Evolutionary conservation across 2,329 filamentous ascomycete genomes (phyloP).

Genomic region (Fonsecaea monophora): DNA sequence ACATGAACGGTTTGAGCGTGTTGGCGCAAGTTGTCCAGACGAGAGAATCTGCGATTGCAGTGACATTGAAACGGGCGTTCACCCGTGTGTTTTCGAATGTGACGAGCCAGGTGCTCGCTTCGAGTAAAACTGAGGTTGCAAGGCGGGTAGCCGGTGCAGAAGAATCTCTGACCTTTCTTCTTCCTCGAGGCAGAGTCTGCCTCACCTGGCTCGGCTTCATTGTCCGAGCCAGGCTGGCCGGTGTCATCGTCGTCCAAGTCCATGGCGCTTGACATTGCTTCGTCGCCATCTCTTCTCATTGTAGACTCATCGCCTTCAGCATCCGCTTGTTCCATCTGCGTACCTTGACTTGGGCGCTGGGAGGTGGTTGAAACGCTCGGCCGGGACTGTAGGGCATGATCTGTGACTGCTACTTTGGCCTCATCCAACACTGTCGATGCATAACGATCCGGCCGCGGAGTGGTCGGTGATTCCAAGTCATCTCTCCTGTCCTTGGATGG

Average conservation of each 20-base stretch:
- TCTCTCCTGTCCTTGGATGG: slow-evolving; percentile 30
- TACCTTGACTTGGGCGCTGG: slow-evolving; percentile 23
- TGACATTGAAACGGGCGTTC: slow-evolving; percentile 97
- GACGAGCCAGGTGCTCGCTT: slow-evolving; percentile 91
- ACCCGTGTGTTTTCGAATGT: slow-evolving; percentile 97
- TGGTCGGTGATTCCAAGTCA: slow-evolving; percentile 38
- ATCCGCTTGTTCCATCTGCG: background rate
- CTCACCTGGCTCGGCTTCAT: slow-evolving; percentile 68
- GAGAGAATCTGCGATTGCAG: slow-evolving; percentile 89
- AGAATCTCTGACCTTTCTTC: slow-evolving; percentile 96
- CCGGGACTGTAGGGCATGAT: slow-evolving; percentile 11
- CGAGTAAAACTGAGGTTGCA: slow-evolving; percentile 94
- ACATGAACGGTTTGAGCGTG: slow-evolving; percentile 98
- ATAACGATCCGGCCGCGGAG: slow-evolving; percentile 33
- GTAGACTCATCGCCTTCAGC: slow-evolving; percentile 5
- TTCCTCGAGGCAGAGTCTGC: slow-evolving; percentile 79
- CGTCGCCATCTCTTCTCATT: slow-evolving; percentile 17
- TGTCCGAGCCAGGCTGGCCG: slow-evolving; percentile 69
- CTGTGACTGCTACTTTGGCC: slow-evolving; percentile 5
- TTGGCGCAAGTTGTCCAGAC: slow-evolving; percentile 91
- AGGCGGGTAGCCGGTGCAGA: slow-evolving; percentile 92
- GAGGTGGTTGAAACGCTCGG: slow-evolving; percentile 9
- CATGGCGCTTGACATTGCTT: slow-evolving; percentile 28
- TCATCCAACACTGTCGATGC: slow-evolving; percentile 17
- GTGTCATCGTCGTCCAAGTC: slow-evolving; percentile 57